A percentile compares a stretch with the other conserved stretches of the same genome.
These are phyloP conservation scores for Lodderomyces orthopsilosis DNA, from an alignment of 1,139 yeast genomes.

Conservation along the genomic window DNA sequence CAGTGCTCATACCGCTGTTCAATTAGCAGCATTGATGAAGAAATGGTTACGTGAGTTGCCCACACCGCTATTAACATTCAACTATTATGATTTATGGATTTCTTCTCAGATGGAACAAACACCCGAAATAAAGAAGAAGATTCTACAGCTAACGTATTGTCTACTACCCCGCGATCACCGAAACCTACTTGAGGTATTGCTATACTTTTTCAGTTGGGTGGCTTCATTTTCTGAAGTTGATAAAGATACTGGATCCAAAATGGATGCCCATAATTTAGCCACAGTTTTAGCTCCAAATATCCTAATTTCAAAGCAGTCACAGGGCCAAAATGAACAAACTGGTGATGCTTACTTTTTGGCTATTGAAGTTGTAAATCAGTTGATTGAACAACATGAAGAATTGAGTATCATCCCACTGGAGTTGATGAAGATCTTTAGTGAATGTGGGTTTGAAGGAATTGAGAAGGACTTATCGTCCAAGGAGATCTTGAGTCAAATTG, in stretches of 20 bases:
- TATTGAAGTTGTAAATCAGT: slow-evolving; percentile 82
- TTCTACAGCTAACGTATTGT: slow-evolving; percentile 71
- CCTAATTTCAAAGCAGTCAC: slow-evolving; percentile 49
- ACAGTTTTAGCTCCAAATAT: slow-evolving; percentile 95
- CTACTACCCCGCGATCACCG: slow-evolving; percentile 81
- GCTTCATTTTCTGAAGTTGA: slow-evolving; percentile 91
- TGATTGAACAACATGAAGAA: slow-evolving; percentile 82
- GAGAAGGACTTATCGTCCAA: slow-evolving; percentile 28
- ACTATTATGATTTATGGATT: slow-evolving; percentile 78
- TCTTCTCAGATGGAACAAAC: slow-evolving; percentile 62
- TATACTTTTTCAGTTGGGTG: slow-evolving; percentile 90
- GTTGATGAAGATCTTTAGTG: slow-evolving; percentile 36
- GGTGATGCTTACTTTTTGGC: slow-evolving; percentile 86
- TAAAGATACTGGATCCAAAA: slow-evolving; percentile 86
- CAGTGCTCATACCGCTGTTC: slow-evolving; percentile 80
- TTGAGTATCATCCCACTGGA: slow-evolving; percentile 74
- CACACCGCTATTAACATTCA: slow-evolving; percentile 79
- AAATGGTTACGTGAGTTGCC: slow-evolving; percentile 92
- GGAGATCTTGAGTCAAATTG: slow-evolving; percentile 37
- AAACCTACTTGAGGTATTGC: slow-evolving; percentile 80
- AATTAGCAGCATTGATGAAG: slow-evolving; percentile 89
- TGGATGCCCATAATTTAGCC: slow-evolving; percentile 94
- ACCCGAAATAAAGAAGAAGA: slow-evolving; percentile 46
- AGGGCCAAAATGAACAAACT: slow-evolving; percentile 15
- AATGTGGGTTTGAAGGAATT: slow-evolving; percentile 28